Percentiles rank a stretch among this genome's conserved stretches.
These are phyloP conservation scores for Populus tomentosa DNA, from an alignment of 441 rosid species.

Conservation along the genomic window DNA sequence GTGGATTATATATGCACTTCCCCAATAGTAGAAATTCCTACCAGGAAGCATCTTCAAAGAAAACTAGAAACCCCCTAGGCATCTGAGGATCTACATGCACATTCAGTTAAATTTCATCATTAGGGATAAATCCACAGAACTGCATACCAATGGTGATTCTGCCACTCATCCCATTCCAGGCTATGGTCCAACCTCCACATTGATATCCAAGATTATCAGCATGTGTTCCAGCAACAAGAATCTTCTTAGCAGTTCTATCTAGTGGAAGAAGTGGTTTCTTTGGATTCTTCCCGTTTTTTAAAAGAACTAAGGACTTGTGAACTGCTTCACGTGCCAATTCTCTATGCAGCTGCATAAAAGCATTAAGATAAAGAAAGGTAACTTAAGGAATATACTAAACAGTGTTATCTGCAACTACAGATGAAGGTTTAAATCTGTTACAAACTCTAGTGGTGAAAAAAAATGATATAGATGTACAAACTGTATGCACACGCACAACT, in stretches of 20 bases:
- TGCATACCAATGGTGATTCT: conserved; percentile 73
- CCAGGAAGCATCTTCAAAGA: neutral
- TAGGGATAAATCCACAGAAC: neutral
- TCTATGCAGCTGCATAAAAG: conserved; percentile 60
- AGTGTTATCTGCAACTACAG: neutral
- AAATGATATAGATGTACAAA: neutral
- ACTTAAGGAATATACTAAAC: conserved; percentile 1
- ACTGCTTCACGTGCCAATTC: conserved; percentile 83
- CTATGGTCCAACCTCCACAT: conserved; percentile 91
- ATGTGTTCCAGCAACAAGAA: conserved; percentile 76
- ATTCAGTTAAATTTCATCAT: neutral
- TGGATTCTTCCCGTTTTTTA: conserved; percentile 70
- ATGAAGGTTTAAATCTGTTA: neutral
- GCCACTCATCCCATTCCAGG: conserved; percentile 68
- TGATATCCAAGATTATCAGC: conserved; percentile 89
- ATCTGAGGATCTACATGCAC: neutral
- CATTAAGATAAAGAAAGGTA: neutral
- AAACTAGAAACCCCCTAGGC: neutral
- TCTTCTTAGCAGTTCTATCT: conserved; percentile 53
- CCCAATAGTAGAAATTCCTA: neutral
- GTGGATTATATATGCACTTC: neutral
- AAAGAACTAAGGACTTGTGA: conserved; percentile 76
- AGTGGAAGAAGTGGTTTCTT: conserved; percentile 64
- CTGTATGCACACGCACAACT: neutral
- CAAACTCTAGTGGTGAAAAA: neutral